These are phyloP conservation scores for Paramecium caudatum DNA, from an alignment of 73 alveolate genomes.

Conservation along the genomic window DNA sequence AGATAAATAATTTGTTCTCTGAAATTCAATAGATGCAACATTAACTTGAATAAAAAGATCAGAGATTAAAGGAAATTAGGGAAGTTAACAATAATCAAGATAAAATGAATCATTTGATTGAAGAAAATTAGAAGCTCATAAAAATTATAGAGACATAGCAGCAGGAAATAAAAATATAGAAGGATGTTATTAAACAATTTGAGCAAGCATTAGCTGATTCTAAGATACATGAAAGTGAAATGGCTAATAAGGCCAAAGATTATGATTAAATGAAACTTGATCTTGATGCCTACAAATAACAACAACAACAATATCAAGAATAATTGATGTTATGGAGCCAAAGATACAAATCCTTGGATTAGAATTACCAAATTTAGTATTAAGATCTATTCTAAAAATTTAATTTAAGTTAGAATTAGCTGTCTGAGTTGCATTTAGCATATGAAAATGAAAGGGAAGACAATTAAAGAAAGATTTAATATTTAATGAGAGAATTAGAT, in stretches of 20 bases:
- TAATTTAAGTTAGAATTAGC: conserved; percentile 9
- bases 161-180: conserved; percentile 21
- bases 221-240: neutral
- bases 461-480: neutral
- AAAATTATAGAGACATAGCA: conserved; percentile 19
- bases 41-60: neutral
- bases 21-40: conserved; percentile 17
- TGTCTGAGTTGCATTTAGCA: neutral
- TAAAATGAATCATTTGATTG: conserved; percentile 28
- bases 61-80: neutral
- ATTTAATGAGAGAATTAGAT: neutral
- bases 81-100: neutral
- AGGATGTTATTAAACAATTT: conserved; percentile 45
- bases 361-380: conserved; percentile 50
- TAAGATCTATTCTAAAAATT: conserved; percentile 41
- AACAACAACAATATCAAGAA: conserved; percentile 9
- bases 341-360: conserved; percentile 43
- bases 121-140: conserved; percentile 42
- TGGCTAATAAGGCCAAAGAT: neutral
- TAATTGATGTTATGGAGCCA: conserved; percentile 32
- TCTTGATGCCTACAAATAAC: neutral
- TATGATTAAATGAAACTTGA: neutral
- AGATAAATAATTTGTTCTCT: conserved; percentile 22
- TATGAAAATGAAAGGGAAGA: neutral
- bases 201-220: conserved; percentile 37